These are phyloP conservation scores for Angomonas ambiguus DNA, from an alignment of 208 protist species.

Conservation along the genomic window DNA sequence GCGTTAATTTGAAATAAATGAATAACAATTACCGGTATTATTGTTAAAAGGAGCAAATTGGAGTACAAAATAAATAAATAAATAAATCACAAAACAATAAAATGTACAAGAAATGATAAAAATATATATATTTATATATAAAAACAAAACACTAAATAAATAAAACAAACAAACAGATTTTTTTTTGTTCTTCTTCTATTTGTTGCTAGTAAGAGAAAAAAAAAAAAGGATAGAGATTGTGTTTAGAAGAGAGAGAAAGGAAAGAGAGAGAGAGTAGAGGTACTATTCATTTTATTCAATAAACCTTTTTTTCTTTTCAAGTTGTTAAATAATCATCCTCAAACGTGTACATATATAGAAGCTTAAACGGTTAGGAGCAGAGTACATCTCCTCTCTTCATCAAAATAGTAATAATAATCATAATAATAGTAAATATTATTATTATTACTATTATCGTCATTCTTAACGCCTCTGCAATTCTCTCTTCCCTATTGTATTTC, in stretches of 20 bases:
- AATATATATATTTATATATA: not conserved
- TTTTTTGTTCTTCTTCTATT: not conserved
- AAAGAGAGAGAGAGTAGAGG: constrained; percentile 4
- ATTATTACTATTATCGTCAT: not conserved
- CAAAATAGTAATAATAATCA: not conserved
- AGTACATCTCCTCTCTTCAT: not conserved
- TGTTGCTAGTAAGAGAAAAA: not conserved
- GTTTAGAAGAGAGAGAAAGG: constrained; percentile 5
- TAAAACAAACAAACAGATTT: not conserved
- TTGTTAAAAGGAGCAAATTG: not conserved
- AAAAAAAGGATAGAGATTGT: constrained; percentile 12
- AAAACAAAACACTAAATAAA: not conserved
- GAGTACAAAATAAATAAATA: constrained; percentile 14
- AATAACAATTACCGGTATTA: not conserved
- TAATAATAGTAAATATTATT: not conserved
- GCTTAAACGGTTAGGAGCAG: too few species aligned
- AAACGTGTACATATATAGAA: too few species aligned
- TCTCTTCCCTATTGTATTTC: constrained; percentile 4
- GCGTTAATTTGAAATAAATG: not conserved
- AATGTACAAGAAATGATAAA: constrained; percentile 1
- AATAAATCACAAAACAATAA: constrained; percentile 14
- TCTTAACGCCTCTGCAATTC: not conserved
- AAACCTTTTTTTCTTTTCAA: too few species aligned
- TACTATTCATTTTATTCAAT: too few species aligned
- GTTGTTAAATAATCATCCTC: too few species aligned